Evolutionary conservation across 129 eudicot genomes (phyloP), one percentile per base, ranked within the genome.

Genomic region (Saussurea involucrata): DNA sequence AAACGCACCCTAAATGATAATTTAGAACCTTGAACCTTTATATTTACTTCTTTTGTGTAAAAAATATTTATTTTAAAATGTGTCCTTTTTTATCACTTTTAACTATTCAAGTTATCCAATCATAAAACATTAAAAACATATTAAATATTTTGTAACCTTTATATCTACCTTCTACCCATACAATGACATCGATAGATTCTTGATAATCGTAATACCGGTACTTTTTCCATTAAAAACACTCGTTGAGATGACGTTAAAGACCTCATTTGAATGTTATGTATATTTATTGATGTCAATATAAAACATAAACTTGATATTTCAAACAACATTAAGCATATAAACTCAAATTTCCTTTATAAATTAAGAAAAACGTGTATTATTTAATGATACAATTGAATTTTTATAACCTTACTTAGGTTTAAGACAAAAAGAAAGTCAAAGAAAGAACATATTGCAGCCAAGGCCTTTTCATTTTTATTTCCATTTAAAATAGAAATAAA

Each of bases 391-490:
- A 53, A 17, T 53, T 53, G 61, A 53, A 53, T 53, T 53, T 17
- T 53, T 17, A 53, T 53, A 53, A 17, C 44, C 57, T 32, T 27
- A 57, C 4, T 21, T 58, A 1, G 65, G 22, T 53, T 6, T 53
- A 17, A 49, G 61, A 53, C 61, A 53, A 53, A 8, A 58, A 73
- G 22, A 60, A 73, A 73, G 69, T 33, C 60, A 74, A 74, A 22
- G 25, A 72, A 60, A 22, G 65, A 60, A 22, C 12, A 22, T 22
- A 74, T 63, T 22, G 27, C 13, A 33, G 34, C 60, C 21, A 74
- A 33, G 25, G 36, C 78, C 15, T 58, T 32, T 21, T 21, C 53
- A 8, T 36, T 72, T 74, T 74, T 60, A 22, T 74, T 74, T 68
- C 28, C 27, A 20, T 34, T 68, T 68, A 20, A 68, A 68, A 31